phyloP scores from a whole-genome alignment of 202 grass and related monocot genomes.

The Sporobolus alterniflorus region DNA sequence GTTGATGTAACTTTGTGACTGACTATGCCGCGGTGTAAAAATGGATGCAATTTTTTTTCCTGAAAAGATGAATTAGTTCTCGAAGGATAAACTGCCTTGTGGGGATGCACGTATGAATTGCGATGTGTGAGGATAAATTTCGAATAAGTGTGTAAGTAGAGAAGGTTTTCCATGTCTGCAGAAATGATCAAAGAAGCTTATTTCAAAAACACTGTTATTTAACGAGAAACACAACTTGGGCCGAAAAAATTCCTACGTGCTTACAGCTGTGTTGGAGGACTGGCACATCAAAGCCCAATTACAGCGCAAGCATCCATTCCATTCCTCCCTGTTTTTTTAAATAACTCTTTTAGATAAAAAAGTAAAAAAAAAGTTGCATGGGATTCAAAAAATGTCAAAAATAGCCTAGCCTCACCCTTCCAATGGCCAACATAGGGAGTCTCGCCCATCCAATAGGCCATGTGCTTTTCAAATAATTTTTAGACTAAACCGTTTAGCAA shows the following conservation, averaged over 20 bases:
- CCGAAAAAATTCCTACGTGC: not conserved
- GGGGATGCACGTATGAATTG: not conserved
- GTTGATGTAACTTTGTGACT: conserved; percentile 8
- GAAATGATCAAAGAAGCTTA: not conserved
- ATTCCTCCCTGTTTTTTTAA: no score
- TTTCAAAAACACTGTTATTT: not conserved
- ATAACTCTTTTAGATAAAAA: no score
- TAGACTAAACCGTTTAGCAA: no score
- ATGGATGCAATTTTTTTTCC: not conserved
- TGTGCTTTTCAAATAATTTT: no score
- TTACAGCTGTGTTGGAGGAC: not conserved
- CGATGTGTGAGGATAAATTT: not conserved
- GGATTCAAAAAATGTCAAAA: no score
- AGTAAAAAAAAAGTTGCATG: no score
- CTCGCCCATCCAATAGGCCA: no score
- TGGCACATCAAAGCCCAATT: not conserved
- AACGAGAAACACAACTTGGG: not conserved
- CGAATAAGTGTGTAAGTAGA: conserved; percentile 21
- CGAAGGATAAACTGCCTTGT: not conserved
- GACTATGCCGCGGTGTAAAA: not conserved
- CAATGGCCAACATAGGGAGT: no score
- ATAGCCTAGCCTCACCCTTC: no score
- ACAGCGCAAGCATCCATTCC: not conserved
- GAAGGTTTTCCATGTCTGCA: not conserved
- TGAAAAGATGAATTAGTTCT: no score